Evolutionary conservation across 2,329 filamentous ascomycete genomes (phyloP).

Genomic region (Botryotinia globosa): DNA sequence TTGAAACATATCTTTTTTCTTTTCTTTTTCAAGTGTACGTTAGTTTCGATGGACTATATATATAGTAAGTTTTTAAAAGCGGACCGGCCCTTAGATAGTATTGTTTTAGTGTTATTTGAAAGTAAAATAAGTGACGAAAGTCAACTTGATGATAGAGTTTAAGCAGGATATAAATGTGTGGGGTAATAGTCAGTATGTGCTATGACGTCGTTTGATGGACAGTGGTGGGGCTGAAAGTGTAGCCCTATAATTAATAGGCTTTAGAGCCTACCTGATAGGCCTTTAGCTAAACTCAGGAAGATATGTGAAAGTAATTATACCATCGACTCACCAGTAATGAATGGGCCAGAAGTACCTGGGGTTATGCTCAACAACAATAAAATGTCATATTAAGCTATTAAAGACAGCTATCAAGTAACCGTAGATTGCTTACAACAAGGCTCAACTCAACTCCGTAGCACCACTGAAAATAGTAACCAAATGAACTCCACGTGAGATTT

Average conservation of each 20-base stretch:
- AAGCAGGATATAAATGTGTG: constrained; percentile 19
- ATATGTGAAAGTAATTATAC: background rate
- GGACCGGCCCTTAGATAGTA: background rate
- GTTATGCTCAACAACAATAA: background rate
- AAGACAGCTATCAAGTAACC: background rate
- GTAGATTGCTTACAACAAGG: background rate
- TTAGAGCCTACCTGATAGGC: background rate
- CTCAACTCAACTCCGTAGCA: background rate
- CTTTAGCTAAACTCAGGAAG: background rate
- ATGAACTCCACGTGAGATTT: background rate
- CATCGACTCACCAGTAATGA: background rate
- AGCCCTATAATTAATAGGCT: background rate
- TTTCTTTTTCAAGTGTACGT: background rate
- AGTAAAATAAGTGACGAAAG: background rate
- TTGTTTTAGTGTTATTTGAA: background rate
- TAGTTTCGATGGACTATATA: background rate
- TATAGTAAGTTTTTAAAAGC: background rate
- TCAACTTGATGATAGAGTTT: background rate
- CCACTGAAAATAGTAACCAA: background rate
- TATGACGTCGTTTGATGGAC: constrained; percentile 18
- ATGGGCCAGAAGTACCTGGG: background rate
- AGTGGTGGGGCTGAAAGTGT: background rate
- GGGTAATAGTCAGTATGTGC: constrained; percentile 10
- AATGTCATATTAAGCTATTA: background rate
- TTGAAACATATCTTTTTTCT: background rate